Evolutionary conservation across 805 yeast genomes (phyloP).

Genomic region (Schwanniomyces sp.): DNA sequence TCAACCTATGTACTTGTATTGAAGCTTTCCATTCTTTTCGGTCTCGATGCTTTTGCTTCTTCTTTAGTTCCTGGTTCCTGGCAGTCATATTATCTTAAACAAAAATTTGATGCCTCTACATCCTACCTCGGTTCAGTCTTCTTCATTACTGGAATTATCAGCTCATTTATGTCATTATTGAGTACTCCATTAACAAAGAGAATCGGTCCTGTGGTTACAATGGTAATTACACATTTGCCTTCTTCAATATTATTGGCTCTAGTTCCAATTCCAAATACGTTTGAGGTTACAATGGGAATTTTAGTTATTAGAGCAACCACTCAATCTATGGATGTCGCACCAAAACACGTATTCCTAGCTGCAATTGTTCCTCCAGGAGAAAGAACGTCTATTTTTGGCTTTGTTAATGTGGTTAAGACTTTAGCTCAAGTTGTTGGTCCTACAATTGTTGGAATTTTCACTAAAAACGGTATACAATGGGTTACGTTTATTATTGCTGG

Average conservation of each 20-base stretch:
- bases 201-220: constrained; percentile 44
- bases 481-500: constrained; percentile 43
- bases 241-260: constrained; percentile 39
- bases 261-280: constrained; percentile 38
- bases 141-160: constrained; percentile 35
- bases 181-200: constrained; percentile 45
- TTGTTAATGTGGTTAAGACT: constrained; percentile 46
- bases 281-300: constrained; percentile 28
- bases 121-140: constrained; percentile 40
- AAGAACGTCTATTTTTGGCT: constrained; percentile 43
- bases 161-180: constrained; percentile 40
- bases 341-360: constrained; percentile 48
- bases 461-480: constrained; percentile 40
- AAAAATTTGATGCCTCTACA: constrained; percentile 33
- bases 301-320: constrained; percentile 37
- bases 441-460: constrained; percentile 37
- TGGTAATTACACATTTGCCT: constrained; percentile 46
- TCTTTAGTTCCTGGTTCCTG: constrained; percentile 46
- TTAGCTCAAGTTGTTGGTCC: constrained; percentile 45
- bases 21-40: constrained; percentile 37
- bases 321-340: constrained; percentile 49
- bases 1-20: constrained; percentile 21
- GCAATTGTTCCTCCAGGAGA: constrained; percentile 38
- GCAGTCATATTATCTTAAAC: constrained; percentile 45
- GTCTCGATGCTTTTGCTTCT: constrained; percentile 44